phyloP scores from a whole-genome alignment of 495 filamentous ascomycete species.

The Entonaema liquescens region DNA sequence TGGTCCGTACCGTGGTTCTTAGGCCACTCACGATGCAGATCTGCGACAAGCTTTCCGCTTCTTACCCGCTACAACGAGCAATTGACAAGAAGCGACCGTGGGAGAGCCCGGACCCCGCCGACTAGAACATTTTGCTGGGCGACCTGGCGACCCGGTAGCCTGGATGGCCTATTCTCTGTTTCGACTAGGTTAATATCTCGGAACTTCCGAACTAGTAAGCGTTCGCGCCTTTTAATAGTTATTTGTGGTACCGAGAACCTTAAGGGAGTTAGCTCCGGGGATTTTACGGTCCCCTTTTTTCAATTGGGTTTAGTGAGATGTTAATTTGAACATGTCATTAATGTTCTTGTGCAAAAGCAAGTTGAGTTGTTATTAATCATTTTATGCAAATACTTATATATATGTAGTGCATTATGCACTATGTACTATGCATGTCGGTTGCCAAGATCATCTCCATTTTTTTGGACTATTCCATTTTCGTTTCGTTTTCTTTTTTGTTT shows the following conservation, averaged over 20 bases:
- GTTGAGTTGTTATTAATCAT: not conserved
- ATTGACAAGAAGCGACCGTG: slow-evolving; percentile 6
- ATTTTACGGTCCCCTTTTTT: slow-evolving; percentile 8
- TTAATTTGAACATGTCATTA: too few species aligned
- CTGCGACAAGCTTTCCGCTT: slow-evolving; percentile 20
- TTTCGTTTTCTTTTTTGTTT: not conserved
- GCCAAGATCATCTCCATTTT: too few species aligned
- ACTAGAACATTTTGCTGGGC: not conserved
- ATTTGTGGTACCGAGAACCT: slow-evolving; percentile 27
- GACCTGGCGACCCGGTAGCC: slow-evolving; percentile 34
- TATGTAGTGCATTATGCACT: not conserved
- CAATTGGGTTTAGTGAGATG: not conserved
- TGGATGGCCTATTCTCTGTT: slow-evolving; percentile 30
- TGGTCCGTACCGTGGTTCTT: slow-evolving; percentile 1
- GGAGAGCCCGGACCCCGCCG: slow-evolving; percentile 27
- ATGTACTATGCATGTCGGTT: not conserved
- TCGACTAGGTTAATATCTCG: slow-evolving; percentile 17
- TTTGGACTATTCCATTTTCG: not conserved
- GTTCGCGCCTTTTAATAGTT: not conserved
- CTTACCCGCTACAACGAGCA: not conserved
- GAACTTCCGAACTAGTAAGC: slow-evolving; percentile 21
- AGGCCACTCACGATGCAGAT: slow-evolving; percentile 20
- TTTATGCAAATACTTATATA: not conserved
- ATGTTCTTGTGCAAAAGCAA: not conserved
- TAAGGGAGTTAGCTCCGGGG: slow-evolving; percentile 14